Conservation (phyloP, 768 basidiomycete species). For the Lactarius psammicola region DNA sequence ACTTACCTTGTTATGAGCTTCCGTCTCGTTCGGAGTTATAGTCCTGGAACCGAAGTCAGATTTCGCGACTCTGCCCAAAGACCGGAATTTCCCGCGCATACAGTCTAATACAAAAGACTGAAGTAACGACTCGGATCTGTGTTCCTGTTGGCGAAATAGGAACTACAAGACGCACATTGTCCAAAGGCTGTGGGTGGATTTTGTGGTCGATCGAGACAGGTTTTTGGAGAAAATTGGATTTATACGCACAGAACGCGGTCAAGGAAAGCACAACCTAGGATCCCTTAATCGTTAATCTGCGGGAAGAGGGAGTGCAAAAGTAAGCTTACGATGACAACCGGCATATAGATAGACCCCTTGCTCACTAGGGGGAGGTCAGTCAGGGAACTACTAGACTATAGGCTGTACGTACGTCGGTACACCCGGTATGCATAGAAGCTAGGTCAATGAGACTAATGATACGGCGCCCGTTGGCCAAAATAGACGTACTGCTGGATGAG, state of each 20-base stretch:
- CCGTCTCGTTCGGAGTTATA: background rate
- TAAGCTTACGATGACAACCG: background rate
- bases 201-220: background rate
- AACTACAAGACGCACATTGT: background rate
- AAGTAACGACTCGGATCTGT: background rate
- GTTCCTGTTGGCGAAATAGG: background rate
- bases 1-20: background rate
- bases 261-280: background rate
- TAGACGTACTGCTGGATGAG: conserved; percentile 5
- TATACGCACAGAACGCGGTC: background rate
- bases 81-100: background rate
- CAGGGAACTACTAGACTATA: background rate
- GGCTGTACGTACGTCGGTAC: background rate
- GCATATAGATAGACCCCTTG: background rate
- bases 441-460: background rate
- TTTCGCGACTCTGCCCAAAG: background rate
- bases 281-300: background rate
- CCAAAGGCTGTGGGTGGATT: background rate
- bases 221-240: no score
- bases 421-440: conserved; percentile 10
- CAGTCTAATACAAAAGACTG: background rate
- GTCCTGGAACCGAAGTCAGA: background rate
- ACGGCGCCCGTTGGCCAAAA: background rate
- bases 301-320: background rate
- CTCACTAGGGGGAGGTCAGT: background rate